Percentiles rank a stretch among this genome's conserved stretches.
These are phyloP conservation scores for Miscanthus lutarioriparius DNA, from an alignment of 176 grass and related monocot species.

Conservation along the genomic window DNA sequence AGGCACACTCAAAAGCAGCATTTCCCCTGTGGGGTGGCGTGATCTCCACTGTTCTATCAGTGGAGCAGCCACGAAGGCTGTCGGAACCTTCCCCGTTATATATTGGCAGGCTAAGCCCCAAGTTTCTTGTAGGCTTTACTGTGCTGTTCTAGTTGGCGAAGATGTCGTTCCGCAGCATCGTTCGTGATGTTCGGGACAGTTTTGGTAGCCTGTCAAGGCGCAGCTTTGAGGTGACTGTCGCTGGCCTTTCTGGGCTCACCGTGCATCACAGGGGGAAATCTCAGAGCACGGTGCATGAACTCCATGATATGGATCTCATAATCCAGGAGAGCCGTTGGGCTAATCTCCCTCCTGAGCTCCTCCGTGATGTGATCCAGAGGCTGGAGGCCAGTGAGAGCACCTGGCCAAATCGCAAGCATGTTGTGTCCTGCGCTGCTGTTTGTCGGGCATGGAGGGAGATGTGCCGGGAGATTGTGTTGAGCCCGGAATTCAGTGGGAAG, in stretches of 20 bases:
- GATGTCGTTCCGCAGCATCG: slow-evolving; percentile 95
- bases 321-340: slow-evolving; percentile 84
- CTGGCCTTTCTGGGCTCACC: slow-evolving; percentile 59
- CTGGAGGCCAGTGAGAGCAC: slow-evolving; percentile 81
- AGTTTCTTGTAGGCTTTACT: slow-evolving; percentile 2
- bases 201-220: slow-evolving; percentile 83
- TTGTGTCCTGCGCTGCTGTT: slow-evolving; percentile 88
- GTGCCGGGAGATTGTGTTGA: slow-evolving; percentile 87
- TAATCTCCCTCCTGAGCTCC: slow-evolving; percentile 82
- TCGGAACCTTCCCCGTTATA: neutral
- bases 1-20: slow-evolving; percentile 5
- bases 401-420: slow-evolving; percentile 80
- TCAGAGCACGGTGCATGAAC: slow-evolving; percentile 75
- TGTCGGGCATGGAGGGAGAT: slow-evolving; percentile 91
- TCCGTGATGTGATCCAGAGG: slow-evolving; percentile 79
- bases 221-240: slow-evolving; percentile 85
- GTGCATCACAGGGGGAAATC: slow-evolving; percentile 56
- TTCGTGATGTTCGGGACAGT: slow-evolving; percentile 82
- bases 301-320: slow-evolving; percentile 48
- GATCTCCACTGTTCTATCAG: slow-evolving; percentile 35
- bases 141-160: neutral
- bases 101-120: slow-evolving; percentile 1
- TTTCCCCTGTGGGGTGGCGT: neutral
- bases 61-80: slow-evolving; percentile 25
- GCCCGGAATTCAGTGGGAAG: slow-evolving; percentile 82